These are phyloP conservation scores for Infundibulicybe gibba DNA, from an alignment of 768 basidiomycete species.

Conservation along the genomic window DNA sequence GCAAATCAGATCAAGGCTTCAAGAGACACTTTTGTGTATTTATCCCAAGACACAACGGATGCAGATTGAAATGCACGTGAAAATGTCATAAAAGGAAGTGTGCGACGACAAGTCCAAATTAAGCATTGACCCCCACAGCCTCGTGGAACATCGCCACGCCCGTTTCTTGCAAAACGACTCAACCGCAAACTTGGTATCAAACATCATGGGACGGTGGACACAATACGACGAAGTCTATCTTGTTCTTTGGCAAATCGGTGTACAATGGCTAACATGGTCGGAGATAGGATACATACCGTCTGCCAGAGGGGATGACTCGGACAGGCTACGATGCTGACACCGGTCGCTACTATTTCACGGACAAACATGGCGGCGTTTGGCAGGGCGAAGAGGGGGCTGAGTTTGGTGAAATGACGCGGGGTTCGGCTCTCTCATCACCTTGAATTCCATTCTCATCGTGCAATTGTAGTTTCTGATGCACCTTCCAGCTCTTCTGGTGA, in stretches of 20 bases:
- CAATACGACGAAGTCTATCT: slow-evolving; percentile 41
- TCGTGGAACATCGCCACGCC: too few species aligned
- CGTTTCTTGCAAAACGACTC: too few species aligned
- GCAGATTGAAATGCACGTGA: too few species aligned
- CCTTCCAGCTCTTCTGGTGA: slow-evolving; percentile 5
- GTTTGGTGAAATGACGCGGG: slow-evolving; percentile 54
- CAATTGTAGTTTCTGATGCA: neutral
- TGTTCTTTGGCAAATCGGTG: neutral
- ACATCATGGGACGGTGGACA: slow-evolving; percentile 35
- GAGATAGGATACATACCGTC: slow-evolving; percentile 43
- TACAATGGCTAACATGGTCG: slow-evolving; percentile 5
- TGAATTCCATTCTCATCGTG: too few species aligned
- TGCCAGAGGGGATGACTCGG: slow-evolving; percentile 58
- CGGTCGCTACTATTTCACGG: slow-evolving; percentile 62
- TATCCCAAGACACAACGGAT: too few species aligned
- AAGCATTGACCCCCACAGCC: too few species aligned
- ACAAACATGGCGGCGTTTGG: slow-evolving; percentile 53
- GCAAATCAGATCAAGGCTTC: too few species aligned
- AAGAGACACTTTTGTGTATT: too few species aligned
- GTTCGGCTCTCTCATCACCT: slow-evolving; percentile 18
- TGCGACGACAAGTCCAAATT: too few species aligned
- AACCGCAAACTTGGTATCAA: too few species aligned
- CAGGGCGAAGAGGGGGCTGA: slow-evolving; percentile 55
- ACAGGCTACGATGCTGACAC: slow-evolving; percentile 77
- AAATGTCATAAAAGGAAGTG: too few species aligned